Percentiles rank a stretch among this genome's conserved stretches.
These are phyloP conservation scores for Inga oerstediana DNA, from an alignment of 306 rosid species.

Conservation along the genomic window DNA sequence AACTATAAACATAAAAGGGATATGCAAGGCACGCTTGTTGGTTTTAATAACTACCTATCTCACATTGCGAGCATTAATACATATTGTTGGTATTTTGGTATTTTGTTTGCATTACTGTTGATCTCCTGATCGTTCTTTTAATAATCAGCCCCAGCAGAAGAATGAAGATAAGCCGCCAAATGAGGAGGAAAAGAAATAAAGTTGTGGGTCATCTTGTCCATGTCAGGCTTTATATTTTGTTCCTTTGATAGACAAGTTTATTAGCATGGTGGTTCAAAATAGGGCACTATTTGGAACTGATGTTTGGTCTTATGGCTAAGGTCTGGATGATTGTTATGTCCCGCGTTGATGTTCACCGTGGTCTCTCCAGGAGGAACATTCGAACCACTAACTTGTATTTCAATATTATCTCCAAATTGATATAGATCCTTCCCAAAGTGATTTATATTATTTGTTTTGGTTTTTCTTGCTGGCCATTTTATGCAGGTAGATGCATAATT, in stretches of 20 bases:
- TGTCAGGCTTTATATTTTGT: conserved; percentile 27
- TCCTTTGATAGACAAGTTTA: conserved; percentile 22
- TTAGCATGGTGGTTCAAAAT: conserved; percentile 25
- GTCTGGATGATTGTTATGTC: conserved; percentile 17
- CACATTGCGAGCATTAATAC: background rate
- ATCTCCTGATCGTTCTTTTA: conserved; percentile 34
- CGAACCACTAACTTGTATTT: conserved; percentile 13
- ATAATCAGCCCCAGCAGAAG: conserved; percentile 60
- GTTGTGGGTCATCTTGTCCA: conserved; percentile 18
- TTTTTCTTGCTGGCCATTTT: background rate
- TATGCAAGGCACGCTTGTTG: background rate
- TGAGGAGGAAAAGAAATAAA: conserved; percentile 67
- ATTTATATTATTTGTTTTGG: conserved; percentile 6
- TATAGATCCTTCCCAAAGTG: background rate
- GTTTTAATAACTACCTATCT: background rate
- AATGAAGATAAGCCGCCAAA: conserved; percentile 66
- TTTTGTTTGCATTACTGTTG: conserved; percentile 17
- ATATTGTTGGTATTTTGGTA: conserved; percentile 3
- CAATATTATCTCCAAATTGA: background rate
- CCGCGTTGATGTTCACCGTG: conserved; percentile 9
- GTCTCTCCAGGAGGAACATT: conserved; percentile 9
- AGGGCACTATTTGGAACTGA: conserved; percentile 19
- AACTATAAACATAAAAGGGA: background rate
- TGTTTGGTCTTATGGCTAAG: conserved; percentile 18
- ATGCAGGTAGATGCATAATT: conserved; percentile 2